Percentiles rank a stretch among this genome's conserved stretches.
Conservation (phyloP, 495 filamentous ascomycete species). For the Wilcoxina mikolae region DNA sequence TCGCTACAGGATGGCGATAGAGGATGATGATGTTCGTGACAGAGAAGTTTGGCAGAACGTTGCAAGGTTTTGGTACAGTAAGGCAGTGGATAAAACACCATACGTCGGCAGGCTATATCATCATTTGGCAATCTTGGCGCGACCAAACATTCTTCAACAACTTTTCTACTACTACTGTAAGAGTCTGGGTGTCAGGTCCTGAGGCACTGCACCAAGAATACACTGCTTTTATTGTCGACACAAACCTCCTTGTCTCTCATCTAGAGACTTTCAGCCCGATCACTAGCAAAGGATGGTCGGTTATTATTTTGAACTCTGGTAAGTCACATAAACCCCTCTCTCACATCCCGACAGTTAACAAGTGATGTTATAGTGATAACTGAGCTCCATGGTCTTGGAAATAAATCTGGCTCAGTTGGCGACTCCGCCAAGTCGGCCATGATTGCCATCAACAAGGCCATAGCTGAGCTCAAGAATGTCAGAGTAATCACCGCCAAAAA, state of each 20-base stretch:
- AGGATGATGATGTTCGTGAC: conserved; percentile 55
- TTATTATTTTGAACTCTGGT: conserved; percentile 28
- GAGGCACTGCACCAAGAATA: conserved; percentile 19
- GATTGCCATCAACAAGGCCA: conserved; percentile 18
- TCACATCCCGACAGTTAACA: no score
- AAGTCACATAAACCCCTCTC: not conserved
- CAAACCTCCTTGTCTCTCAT: conserved; percentile 23
- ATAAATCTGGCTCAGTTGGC: conserved; percentile 17
- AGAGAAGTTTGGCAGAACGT: conserved; percentile 67
- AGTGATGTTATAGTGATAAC: conserved; percentile 26
- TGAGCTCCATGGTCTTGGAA: conserved; percentile 21
- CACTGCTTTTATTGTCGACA: conserved; percentile 27
- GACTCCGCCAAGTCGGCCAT: conserved; percentile 21
- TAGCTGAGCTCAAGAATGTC: conserved; percentile 21
- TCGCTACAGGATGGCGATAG: conserved; percentile 62
- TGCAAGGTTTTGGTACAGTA: conserved; percentile 65
- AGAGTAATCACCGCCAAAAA: conserved; percentile 26
- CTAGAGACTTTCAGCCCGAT: conserved; percentile 23
- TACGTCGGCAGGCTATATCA: conserved; percentile 67
- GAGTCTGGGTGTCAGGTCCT: conserved; percentile 20
- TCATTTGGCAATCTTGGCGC: conserved; percentile 66
- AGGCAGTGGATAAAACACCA: conserved; percentile 56
- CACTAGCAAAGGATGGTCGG: conserved; percentile 15
- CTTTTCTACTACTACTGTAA: conserved; percentile 55
- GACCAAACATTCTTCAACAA: conserved; percentile 59